Base-by-base conservation (phyloP, 768 basidiomycete species). In the Agaricus bisporus region DNA sequence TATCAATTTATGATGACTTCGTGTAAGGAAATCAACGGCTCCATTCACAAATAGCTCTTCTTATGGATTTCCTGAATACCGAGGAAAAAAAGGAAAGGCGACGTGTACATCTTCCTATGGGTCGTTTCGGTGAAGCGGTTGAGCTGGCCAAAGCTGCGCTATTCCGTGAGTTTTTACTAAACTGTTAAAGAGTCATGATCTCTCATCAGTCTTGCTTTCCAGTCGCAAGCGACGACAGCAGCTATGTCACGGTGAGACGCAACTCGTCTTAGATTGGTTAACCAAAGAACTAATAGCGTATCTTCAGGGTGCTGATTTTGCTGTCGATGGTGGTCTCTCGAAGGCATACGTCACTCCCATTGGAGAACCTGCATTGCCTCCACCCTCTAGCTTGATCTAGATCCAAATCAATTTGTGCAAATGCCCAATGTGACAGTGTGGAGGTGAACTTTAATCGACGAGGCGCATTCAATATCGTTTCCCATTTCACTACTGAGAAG, bases 61-160 rank as follows among this genome's bases (percentile, higher is more conserved):
- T 99, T 26, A 99, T 99, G 97, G 87, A 98, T 69, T 99, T 95
- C 79, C 81, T 99, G 64, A 82, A 98, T 70, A 98, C 97, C 17
- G 76, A 86, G 42, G 97, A 99, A 77, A 98, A 98, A 74, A 83
- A 88, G 55, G 83, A 98, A 41, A 85, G 97, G 26, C 81, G 97
- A 43, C 66, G 98, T 66, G 84, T 92, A 18, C 92, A 94, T 61
- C 80, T 95, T 14, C 95, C 95, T 1, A 92, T 97, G 91, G 95
- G 95, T 57, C 83, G 95, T 56, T 99, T 99, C 66, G 95, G 95
- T 36, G 93, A 98, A 74, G 97, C 95, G 0, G 77, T 98, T 58
- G 97, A 99, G 68, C 79, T 95, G 55, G 97, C 97, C 6, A 88
- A 86, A 64, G 94, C 83, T 26, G 95, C 92, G 17, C 76, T 98